A percentile compares a stretch with the other conserved stretches of the same genome.
Conservation (phyloP, 306 rosid genomes). For the Comarum palustre region DNA sequence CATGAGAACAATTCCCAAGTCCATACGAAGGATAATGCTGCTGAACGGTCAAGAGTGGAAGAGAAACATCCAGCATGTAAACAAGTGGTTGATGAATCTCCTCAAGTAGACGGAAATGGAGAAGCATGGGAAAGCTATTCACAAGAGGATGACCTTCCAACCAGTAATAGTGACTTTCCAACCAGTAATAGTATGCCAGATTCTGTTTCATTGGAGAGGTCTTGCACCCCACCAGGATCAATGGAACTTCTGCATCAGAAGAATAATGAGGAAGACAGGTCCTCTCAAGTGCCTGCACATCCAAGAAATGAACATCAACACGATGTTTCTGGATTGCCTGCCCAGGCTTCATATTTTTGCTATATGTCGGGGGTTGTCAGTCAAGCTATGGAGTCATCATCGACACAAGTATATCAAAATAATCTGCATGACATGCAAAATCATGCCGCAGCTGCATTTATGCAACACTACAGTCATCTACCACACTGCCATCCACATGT, state of each 20-base stretch:
- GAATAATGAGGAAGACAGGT: constrained; percentile 41
- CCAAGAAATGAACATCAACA: constrained; percentile 49
- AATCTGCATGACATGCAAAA: constrained; percentile 66
- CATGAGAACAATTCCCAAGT: constrained; percentile 46
- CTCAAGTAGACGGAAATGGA: constrained; percentile 49
- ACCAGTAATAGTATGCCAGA: constrained; percentile 58
- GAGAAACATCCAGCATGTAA: constrained; percentile 38
- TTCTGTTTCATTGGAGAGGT: constrained; percentile 81
- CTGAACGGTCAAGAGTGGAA: constrained; percentile 37
- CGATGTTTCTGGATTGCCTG: constrained; percentile 44
- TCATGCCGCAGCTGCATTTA: constrained; percentile 50
- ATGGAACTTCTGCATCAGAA: constrained; percentile 53
- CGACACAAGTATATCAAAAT: constrained; percentile 63
- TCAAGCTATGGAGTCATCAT: constrained; percentile 67
- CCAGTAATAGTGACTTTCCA: constrained; percentile 61
- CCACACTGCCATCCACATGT: constrained; percentile 67
- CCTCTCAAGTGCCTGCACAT: constrained; percentile 38
- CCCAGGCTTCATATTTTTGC: constrained; percentile 70
- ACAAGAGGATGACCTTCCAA: constrained; percentile 66
- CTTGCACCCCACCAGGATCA: constrained; percentile 72
- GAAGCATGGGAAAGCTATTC: constrained; percentile 58
- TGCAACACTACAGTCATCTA: constrained; percentile 68
- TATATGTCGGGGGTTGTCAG: constrained; percentile 60
- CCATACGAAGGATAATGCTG: constrained; percentile 33
- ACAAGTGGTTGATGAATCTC: constrained; percentile 35